Evolutionary conservation across 805 yeast genomes (phyloP).

Genomic region (Wickerhamomyces queroliae): DNA sequence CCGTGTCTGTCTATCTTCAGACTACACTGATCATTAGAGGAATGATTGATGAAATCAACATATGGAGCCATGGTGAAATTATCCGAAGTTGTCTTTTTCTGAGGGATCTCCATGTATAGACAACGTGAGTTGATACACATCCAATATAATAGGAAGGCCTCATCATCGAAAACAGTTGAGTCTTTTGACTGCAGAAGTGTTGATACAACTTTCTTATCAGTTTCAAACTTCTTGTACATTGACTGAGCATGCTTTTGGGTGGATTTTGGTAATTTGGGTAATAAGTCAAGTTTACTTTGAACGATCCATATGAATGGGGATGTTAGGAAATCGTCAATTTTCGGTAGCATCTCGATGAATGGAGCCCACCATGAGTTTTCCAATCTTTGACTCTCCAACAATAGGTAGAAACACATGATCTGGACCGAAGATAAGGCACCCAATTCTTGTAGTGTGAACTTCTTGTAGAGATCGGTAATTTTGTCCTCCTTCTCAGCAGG

Average conservation of each 20-base stretch:
- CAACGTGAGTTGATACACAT: constrained; percentile 89
- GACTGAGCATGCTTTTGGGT: constrained; percentile 33
- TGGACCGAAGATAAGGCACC: constrained; percentile 52
- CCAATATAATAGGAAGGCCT: constrained; percentile 64
- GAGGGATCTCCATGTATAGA: constrained; percentile 65
- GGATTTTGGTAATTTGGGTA: constrained; percentile 38
- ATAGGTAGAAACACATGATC: constrained; percentile 43
- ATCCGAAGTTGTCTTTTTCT: constrained; percentile 43
- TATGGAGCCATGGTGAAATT: constrained; percentile 89
- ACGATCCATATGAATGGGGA: constrained; percentile 65
- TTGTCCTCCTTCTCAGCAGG: constrained; percentile 17
- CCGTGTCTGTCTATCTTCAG: constrained; percentile 42
- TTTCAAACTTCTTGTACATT: constrained; percentile 36
- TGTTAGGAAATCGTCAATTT: constrained; percentile 39
- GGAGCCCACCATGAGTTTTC: constrained; percentile 57
- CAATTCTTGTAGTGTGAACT: constrained; percentile 25
- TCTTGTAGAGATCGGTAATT: constrained; percentile 10
- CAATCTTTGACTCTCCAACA: constrained; percentile 36
- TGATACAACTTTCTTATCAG: constrained; percentile 37
- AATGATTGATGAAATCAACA: constrained; percentile 84
- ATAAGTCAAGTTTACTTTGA: constrained; percentile 21
- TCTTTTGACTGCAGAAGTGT: constrained; percentile 11
- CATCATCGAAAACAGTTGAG: not conserved
- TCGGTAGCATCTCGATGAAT: constrained; percentile 62
- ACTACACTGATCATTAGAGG: constrained; percentile 41